Evolutionary conservation across 768 basidiomycete genomes (phyloP), one percentile per base, ranked within the genome.

Genomic region (Bullera alba): DNA sequence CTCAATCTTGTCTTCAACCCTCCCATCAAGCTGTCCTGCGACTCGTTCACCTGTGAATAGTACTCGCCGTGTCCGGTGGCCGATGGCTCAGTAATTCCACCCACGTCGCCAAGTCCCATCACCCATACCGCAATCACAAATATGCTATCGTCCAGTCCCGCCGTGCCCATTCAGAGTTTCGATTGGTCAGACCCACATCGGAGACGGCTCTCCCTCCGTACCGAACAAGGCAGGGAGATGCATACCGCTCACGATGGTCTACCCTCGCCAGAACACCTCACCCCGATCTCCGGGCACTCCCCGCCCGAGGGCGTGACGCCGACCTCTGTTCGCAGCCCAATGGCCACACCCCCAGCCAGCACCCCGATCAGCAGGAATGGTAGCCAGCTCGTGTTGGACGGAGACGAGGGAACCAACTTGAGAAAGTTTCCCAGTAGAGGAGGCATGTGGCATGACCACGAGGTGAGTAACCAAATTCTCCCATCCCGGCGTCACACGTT

Each of bases 101-200:
- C n/a, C n/a, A n/a, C n/a, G n/a, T n/a, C n/a, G n/a, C n/a, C n/a
- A n/a, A n/a, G n/a, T n/a, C n/a, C n/a, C n/a, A n/a, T n/a, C n/a
- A n/a, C n/a, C n/a, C n/a, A n/a, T n/a, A n/a, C n/a, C n/a, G n/a
- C n/a, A n/a, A n/a, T n/a, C n/a, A n/a, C n/a, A n/a, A 48, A 32
- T 3, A 72, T 72, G 70, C 57, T 72, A 19, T 68, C 65, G 21
- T 61, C 70, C 16, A 54, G 48, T 28, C 67, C 67, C 19, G 61
- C 70, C 22, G 49, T 72, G 43, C 70, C 70, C 5, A 53, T 72
- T 34, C 54, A 53, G 15, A 59, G 57, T 5, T 65, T 72, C 52
- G 45, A 61, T 19, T 66, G 63, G 44, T 39, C 57, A 12, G 56
- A 55, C 15, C 47, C 47, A 10, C 27, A 55, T 42, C 44, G 48